Conservation (phyloP, 352 stramenopile genomes). For the Globisporangium ultimum region DNA sequence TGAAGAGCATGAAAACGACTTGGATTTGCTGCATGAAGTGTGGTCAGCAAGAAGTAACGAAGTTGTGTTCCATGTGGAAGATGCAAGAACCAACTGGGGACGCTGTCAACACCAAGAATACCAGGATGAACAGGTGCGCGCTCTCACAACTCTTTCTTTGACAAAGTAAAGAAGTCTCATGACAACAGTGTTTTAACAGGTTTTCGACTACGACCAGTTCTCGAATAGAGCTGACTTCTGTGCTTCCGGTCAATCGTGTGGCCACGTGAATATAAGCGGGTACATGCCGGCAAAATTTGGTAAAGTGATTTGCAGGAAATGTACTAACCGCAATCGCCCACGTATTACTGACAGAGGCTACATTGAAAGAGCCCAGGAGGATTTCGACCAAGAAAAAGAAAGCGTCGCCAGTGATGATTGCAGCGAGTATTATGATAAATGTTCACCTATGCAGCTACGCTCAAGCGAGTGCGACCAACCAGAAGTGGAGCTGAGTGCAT, state of each 20-base stretch:
- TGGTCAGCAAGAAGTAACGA: background rate
- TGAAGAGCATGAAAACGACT: background rate
- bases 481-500: too few species aligned
- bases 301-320: background rate
- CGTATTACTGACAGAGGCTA: too few species aligned
- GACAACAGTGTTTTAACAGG: background rate
- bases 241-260: background rate
- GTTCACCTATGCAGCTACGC: too few species aligned
- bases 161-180: background rate
- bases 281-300: background rate
- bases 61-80: constrained; percentile 14
- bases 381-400: too few species aligned
- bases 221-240: background rate
- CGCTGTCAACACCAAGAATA: background rate
- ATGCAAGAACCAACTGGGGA: constrained; percentile 14
- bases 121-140: background rate
- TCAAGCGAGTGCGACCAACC: too few species aligned
- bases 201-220: background rate
- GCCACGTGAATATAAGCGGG: background rate
- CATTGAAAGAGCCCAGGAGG: too few species aligned
- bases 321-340: too few species aligned
- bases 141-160: background rate
- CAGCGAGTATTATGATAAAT: too few species aligned
- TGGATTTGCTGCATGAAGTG: background rate
- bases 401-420: too few species aligned